Evolutionary conservation across 768 basidiomycete species (phyloP).

Genomic region (Termitomyces sp.): DNA sequence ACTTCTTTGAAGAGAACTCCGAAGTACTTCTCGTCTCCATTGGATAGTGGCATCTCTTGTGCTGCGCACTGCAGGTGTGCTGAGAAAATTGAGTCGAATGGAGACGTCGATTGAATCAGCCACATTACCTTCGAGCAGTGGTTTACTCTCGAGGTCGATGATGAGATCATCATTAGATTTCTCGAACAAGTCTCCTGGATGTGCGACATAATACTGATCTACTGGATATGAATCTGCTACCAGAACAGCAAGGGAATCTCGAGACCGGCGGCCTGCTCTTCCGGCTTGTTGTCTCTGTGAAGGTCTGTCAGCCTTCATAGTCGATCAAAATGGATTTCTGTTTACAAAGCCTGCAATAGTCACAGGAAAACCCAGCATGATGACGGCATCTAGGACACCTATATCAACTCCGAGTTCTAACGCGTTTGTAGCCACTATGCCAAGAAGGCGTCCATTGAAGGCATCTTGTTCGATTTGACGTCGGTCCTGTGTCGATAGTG

Average conservation of each 20-base stretch:
- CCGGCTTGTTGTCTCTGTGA: slow-evolving; percentile 83
- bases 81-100: slow-evolving; percentile 12
- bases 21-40: slow-evolving; percentile 67
- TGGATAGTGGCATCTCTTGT: slow-evolving; percentile 74
- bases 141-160: slow-evolving; percentile 67
- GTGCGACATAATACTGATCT: slow-evolving; percentile 67
- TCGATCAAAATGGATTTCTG: neutral
- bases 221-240: slow-evolving; percentile 65
- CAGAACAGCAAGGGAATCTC: slow-evolving; percentile 73
- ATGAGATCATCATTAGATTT: slow-evolving; percentile 55
- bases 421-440: slow-evolving; percentile 87
- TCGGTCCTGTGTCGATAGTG: slow-evolving; percentile 51
- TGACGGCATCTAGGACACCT: slow-evolving; percentile 81
- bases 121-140: slow-evolving; percentile 58
- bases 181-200: slow-evolving; percentile 69
- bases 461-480: slow-evolving; percentile 82
- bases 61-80: slow-evolving; percentile 87
- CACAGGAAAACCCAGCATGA: slow-evolving; percentile 83
- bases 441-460: slow-evolving; percentile 77
- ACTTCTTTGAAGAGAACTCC: slow-evolving; percentile 54
- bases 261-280: slow-evolving; percentile 75
- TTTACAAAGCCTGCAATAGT: slow-evolving; percentile 77
- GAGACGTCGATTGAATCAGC: neutral
- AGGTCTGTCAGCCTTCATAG: neutral
- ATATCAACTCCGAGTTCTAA: slow-evolving; percentile 92